Conservation (phyloP, 345 rosid species). For the Aquilaria sinensis region DNA sequence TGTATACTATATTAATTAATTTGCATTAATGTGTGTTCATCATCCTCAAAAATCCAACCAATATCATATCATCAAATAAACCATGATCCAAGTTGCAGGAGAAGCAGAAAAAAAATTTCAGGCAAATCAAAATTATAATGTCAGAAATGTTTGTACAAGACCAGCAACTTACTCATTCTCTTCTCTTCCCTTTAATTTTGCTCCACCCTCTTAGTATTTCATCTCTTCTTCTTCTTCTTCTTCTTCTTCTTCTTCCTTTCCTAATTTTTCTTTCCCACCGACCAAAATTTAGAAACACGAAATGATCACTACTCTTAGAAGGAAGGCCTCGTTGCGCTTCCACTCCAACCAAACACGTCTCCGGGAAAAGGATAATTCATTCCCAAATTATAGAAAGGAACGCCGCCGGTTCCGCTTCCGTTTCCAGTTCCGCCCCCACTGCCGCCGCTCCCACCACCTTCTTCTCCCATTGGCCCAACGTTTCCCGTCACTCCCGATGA, state of each 20-base stretch:
- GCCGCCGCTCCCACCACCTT: conserved; percentile 15
- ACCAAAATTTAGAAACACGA: background rate
- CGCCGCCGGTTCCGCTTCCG: conserved; percentile 14
- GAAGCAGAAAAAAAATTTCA: background rate
- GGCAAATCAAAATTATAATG: background rate
- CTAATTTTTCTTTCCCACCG: background rate
- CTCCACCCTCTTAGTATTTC: background rate
- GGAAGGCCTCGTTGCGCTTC: conserved; percentile 34
- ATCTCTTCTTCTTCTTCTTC: background rate
- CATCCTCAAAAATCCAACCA: conserved; percentile 2
- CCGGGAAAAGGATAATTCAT: conserved; percentile 45
- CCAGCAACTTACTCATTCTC: conserved; percentile 13
- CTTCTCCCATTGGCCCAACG: conserved; percentile 16
- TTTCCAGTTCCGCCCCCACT: conserved; percentile 18
- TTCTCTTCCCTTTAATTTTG: background rate
- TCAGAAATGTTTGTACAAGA: conserved; percentile 8
- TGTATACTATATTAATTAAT: too few relatives aligned
- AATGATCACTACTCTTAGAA: conserved; percentile 30
- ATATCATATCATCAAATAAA: background rate
- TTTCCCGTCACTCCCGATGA: conserved; percentile 29
- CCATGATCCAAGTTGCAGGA: background rate
- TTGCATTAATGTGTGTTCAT: background rate
- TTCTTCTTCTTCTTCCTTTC: background rate
- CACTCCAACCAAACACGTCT: conserved; percentile 40
- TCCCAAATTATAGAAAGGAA: conserved; percentile 53